These are phyloP conservation scores for Nannizziopsis arthrosporioides DNA, from an alignment of 2,329 filamentous ascomycete genomes.

Conservation along the genomic window DNA sequence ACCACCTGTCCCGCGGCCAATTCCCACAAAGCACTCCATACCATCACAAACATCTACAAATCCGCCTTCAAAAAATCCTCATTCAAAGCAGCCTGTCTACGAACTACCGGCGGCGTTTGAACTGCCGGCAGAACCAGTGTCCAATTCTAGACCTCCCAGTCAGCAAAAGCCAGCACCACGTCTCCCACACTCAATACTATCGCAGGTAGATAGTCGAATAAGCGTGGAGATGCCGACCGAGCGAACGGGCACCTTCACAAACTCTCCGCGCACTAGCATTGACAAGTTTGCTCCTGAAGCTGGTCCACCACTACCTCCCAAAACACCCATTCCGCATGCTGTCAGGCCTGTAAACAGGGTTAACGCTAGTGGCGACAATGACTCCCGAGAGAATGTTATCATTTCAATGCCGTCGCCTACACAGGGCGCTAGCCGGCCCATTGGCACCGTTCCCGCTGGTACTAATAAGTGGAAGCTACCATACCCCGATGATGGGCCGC, in stretches of 20 bases:
- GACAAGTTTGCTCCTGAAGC: slow-evolving; percentile 23
- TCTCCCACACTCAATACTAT: slow-evolving; percentile 19
- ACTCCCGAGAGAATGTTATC: slow-evolving; percentile 13
- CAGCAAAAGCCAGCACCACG: slow-evolving; percentile 18
- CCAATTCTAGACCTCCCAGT: slow-evolving; percentile 22
- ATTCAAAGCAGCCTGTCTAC: slow-evolving; percentile 32
- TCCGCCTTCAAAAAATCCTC: slow-evolving; percentile 13
- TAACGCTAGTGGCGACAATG: slow-evolving; percentile 12
- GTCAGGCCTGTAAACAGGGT: slow-evolving; percentile 20
- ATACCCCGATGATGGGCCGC: slow-evolving; percentile 72
- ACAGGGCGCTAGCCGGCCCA: slow-evolving; percentile 22
- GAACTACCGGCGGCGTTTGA: slow-evolving; percentile 40
- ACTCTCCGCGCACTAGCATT: slow-evolving; percentile 27
- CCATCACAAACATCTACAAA: slow-evolving; percentile 23
- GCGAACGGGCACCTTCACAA: slow-evolving; percentile 21
- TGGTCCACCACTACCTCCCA: slow-evolving; percentile 63
- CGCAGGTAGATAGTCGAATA: slow-evolving; percentile 23
- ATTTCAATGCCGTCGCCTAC: slow-evolving; percentile 27
- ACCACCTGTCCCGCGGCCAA: slow-evolving; percentile 17
- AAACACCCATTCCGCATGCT: slow-evolving; percentile 52
- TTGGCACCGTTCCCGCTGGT: slow-evolving; percentile 4
- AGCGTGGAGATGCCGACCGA: slow-evolving; percentile 26
- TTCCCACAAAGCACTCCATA: slow-evolving; percentile 21
- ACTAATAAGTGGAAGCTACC: slow-evolving; percentile 41
- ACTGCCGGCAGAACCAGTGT: slow-evolving; percentile 45